These are phyloP conservation scores for Bigelowiella natans DNA, from an alignment of 78 protist genomes.

Conservation along the genomic window DNA sequence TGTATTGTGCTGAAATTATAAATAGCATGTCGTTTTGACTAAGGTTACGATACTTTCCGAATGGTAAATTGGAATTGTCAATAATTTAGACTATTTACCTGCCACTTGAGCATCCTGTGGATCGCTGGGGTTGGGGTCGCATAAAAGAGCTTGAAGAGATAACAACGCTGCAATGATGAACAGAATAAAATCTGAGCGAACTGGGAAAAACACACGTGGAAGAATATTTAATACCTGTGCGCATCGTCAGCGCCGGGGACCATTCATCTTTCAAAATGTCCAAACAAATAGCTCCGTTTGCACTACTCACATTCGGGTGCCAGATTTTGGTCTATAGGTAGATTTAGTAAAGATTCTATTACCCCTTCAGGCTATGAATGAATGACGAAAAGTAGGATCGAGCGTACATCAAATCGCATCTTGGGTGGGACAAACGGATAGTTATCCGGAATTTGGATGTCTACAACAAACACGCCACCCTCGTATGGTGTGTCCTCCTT, in stretches of 20 bases:
- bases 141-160: slow-evolving; percentile 4
- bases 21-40: not conserved
- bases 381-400: too few relatives aligned
- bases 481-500: slow-evolving; percentile 3
- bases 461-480: not conserved
- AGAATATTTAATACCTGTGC: not conserved
- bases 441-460: not conserved
- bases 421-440: slow-evolving; percentile 4
- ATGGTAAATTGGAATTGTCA: not conserved
- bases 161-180: not conserved
- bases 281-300: not conserved
- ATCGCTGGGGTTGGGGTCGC: slow-evolving; percentile 3
- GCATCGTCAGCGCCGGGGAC: not conserved
- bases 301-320: not conserved
- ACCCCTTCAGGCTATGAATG: too few relatives aligned
- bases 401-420: not conserved
- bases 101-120: slow-evolving; percentile 13
- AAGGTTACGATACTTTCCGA: not conserved
- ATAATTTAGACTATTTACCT: not conserved
- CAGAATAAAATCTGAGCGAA: not conserved
- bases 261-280: slow-evolving; percentile 1
- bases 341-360: not conserved
- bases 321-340: not conserved
- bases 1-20: not conserved
- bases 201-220: not conserved